Base-by-base conservation (phyloP, 1,284 basidiomycete species). In the Boletellus dicymbophilus region DNA sequence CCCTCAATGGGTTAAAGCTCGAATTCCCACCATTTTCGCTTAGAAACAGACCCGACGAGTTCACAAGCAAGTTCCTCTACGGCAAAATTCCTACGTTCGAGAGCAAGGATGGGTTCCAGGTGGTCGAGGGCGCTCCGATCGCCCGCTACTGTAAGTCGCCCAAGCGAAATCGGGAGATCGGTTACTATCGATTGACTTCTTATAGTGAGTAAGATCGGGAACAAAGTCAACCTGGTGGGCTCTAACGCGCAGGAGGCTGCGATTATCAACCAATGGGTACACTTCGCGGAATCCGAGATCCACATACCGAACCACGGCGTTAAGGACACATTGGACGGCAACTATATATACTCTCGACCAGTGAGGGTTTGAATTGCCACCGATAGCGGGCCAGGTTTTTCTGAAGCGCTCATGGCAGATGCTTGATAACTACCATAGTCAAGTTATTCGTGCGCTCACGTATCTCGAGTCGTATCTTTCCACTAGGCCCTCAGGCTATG, bases 71-170 rank as follows among this genome's bases (percentile, higher is more conserved):
- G 61, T 79, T 76, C 65, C 69, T 73, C 21, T 61, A 71, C 46
- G 77, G 73, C 21, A 75, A 76, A 69, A 66, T 82, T 51, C 84
- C 84, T 43, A 70, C 71, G 30, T 79, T 85, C 54, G 77, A 80
- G 65, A 70, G 67, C 43, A 59, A 68, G 33, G 77, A 82, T 54
- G 81, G 80, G 52, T 73, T 77, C 65, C 65, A 63, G 55, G 62
- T 86, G 46, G 67, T 67, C 51, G 83, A 86, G 73, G 72, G 71
- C n/a, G 65, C 70, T 48, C 73, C 82, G 54, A 84, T 86, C 56
- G 76, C 81, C 18, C 75, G 73, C 53, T 82, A 83, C 68, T 61
- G 83, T 84, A 63, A 74, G 81, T 78, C 5, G 7, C 3, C 7
- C 2, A 27, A 12, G 27, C 30, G 0, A 16, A 6, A 9, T 13